These are phyloP conservation scores for Trametes coccinea DNA, from an alignment of 768 basidiomycete genomes.

Conservation along the genomic window DNA sequence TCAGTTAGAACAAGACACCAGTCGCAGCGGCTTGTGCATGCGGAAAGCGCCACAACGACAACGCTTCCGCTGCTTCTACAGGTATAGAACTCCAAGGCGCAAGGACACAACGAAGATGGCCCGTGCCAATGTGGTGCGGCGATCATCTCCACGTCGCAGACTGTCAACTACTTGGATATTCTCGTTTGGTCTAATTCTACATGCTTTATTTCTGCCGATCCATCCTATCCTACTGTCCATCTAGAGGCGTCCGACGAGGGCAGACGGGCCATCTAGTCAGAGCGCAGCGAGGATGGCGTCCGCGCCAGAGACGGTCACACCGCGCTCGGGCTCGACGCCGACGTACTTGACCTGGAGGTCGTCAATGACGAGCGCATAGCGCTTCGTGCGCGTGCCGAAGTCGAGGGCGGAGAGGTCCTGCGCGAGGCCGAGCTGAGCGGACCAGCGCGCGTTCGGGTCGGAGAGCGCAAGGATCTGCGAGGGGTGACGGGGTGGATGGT, in stretches of 20 bases:
- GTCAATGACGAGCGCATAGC: constrained; percentile 68
- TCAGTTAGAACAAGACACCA: neutral
- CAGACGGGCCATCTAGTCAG: constrained; percentile 13
- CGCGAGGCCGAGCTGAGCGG: constrained; percentile 46
- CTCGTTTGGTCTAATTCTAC: no score
- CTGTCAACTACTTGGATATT: no score
- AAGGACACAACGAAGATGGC: no score
- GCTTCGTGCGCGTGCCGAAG: constrained; percentile 41
- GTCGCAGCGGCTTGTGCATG: neutral
- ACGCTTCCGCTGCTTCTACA: no score
- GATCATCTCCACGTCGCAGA: no score
- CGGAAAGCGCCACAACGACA: neutral
- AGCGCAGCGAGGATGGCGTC: constrained; percentile 44
- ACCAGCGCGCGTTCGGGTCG: constrained; percentile 39
- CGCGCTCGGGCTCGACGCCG: constrained; percentile 38
- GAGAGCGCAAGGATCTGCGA: constrained; percentile 37
- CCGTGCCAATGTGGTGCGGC: no score
- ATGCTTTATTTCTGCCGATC: neutral
- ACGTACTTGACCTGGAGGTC: constrained; percentile 70
- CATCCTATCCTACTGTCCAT: neutral
- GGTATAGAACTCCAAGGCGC: no score
- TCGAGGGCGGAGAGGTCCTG: constrained; percentile 47
- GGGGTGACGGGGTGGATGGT: neutral
- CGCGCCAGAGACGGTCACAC: constrained; percentile 39
- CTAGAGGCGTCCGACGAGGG: neutral